Base-by-base conservation (phyloP, 202 grass and related monocot genomes). In the Digitaria exilis region DNA sequence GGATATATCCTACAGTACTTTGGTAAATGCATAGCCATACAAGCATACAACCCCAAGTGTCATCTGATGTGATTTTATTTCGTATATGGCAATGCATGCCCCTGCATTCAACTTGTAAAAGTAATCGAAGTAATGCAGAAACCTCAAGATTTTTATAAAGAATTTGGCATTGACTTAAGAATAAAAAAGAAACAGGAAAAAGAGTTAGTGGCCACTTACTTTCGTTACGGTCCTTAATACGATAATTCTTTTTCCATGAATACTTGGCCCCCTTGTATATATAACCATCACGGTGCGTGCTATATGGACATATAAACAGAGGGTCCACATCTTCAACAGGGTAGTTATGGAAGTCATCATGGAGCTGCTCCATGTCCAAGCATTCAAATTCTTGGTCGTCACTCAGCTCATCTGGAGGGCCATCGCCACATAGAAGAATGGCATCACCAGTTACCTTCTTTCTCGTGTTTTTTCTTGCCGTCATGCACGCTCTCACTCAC, bases 251-350 rank as follows among this genome's bases (percentile, higher is more conserved):
- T 65, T 66, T 75, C 71, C 70, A 83, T 0, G 5, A 0, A 42
- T 65, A 2, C 0, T 1, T 48, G 45, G n/a, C 14, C 14, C 15
- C 29, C 5, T 15, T 73, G 44, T 74, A 83, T 74, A 83, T 52
- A 24, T 29, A 63, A 19, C 80, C 80, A 57, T 82, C 68, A 63
- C 29, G 29, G 56, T 82, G 80, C 29, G 29, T 73, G n/a, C 50
- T 54, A 7, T 7, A 54, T 54, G 50, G 50, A 7, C 19, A 8
- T 54, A 54, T n/a, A 54, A 1, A 0, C 50, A 52, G 1, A 19
- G 16, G 50, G 5, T 2, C 1, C 21, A 54, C 50, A 21, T 54
- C 50, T 9, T 54, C 50, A 54, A 10, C 18, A 7, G 17, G 18
- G 18, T 54, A 19, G 49, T 51, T 51, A 51, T 5, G 19, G 11